Evolutionary conservation across 148 eudicot species (phyloP), one percentile per base, ranked within the genome.

Genomic region (Simmondsia chinensis): DNA sequence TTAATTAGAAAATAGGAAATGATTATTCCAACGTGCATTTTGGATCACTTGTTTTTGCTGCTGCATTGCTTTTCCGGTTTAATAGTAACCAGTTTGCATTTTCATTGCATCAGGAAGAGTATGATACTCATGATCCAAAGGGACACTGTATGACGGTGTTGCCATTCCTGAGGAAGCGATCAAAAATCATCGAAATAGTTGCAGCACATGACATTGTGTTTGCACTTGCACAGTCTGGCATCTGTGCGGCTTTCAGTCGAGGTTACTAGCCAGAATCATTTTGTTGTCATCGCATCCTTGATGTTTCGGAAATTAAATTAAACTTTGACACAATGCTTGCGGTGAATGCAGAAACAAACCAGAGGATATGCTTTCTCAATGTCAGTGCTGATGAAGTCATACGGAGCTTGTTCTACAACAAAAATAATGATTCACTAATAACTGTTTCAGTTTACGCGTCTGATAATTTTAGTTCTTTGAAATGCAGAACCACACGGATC

Each of bases 231-330:
- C 93, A 79, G 30, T 89, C 97, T 41, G 97, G 97, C 22, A 69
- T 81, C 43, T 89, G 97, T 70, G 97, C 97, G 48, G 97, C 97
- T 54, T 89, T 89, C 55, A 85, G 94, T 52, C 68, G 95, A 79
- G 97, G 95, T 91, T 24, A 18, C 56, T 24, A 46, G 9, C 38
- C 9, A 14, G 16, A 7, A 28, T 20, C 17, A 27, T 39, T 18
- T 18, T 23, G 11, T 27, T 27, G n/a, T n/a, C n/a, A n/a, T n/a
- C n/a, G n/a, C n/a, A n/a, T n/a, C n/a, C n/a, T n/a, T n/a, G n/a
- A n/a, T n/a, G n/a, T n/a, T n/a, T n/a, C n/a, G n/a, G n/a, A n/a
- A n/a, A n/a, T n/a, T n/a, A n/a, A n/a, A n/a, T n/a, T n/a, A n/a
- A n/a, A n/a, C n/a, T n/a, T n/a, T n/a, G n/a, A n/a, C n/a, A n/a